Evolutionary conservation across 169 alveolate species (phyloP).

Genomic region (Plasmodium reichenowi): DNA sequence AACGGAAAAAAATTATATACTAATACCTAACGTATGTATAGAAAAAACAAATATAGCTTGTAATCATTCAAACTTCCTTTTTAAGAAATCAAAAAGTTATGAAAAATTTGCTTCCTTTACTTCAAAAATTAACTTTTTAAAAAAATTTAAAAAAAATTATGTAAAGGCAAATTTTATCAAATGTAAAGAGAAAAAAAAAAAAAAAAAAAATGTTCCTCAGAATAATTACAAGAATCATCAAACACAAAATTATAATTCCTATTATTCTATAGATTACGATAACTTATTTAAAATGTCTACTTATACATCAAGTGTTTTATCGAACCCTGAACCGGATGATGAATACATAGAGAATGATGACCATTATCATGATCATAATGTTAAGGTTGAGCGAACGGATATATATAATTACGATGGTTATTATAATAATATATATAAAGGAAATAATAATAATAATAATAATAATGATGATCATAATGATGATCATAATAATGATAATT

Average conservation of each 20-base stretch:
- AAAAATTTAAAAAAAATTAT: conserved; percentile 16
- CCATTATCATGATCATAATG: too few species aligned
- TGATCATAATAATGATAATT: background rate
- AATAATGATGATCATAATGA: background rate
- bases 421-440: too few species aligned
- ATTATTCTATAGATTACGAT: conserved; percentile 13
- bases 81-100: conserved; percentile 47
- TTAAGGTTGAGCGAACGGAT: too few species aligned
- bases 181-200: background rate
- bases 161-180: background rate
- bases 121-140: conserved; percentile 39
- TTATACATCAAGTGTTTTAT: too few species aligned
- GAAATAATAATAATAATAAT: background rate
- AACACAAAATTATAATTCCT: background rate
- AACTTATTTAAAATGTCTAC: conserved; percentile 15
- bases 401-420: too few species aligned
- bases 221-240: background rate
- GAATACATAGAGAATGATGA: too few species aligned
- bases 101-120: conserved; percentile 20
- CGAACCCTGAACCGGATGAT: too few species aligned
- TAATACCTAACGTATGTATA: conserved; percentile 15
- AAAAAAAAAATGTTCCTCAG: background rate
- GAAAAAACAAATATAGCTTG: conserved; percentile 25
- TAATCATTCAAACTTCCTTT: conserved; percentile 38
- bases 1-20: conserved; percentile 12